A percentile compares a stretch with the other conserved stretches of the same genome.
Conservation (phyloP, 257 asterid genomes). For the Thymus mandschuricus region DNA sequence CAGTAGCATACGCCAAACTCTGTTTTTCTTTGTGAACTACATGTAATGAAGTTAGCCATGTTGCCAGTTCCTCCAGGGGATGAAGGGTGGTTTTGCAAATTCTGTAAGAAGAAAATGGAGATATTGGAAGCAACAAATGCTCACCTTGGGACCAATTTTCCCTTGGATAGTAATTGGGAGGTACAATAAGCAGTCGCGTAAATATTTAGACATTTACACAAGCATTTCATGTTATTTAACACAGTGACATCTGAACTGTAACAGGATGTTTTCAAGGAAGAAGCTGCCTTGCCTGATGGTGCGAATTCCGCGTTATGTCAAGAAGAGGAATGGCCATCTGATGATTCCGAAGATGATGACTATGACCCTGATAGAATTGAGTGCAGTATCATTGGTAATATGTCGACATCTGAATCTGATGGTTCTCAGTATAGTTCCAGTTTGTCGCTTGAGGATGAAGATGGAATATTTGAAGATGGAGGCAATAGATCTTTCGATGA, state of each 20-base stretch:
- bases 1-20: conserved; percentile 6
- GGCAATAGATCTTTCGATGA: conserved; percentile 38
- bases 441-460: conserved; percentile 80
- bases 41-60: conserved; percentile 34
- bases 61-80: conserved; percentile 90
- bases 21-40: conserved; percentile 29
- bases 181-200: conserved; percentile 40
- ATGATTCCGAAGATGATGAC: conserved; percentile 93
- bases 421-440: conserved; percentile 66
- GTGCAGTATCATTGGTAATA: conserved; percentile 46
- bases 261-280: conserved; percentile 93
- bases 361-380: conserved; percentile 78
- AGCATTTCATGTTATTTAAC: conserved; percentile 27
- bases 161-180: conserved; percentile 84
- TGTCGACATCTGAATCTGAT: conserved; percentile 52
- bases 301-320: conserved; percentile 53
- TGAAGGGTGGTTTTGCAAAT: conserved; percentile 98
- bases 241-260: conserved; percentile 29
- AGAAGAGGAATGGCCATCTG: conserved; percentile 94
- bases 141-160: conserved; percentile 91
- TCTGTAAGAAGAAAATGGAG: conserved; percentile 86
- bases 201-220: neutral
- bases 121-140: conserved; percentile 93
- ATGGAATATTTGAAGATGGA: conserved; percentile 44
- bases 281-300: conserved; percentile 77